Conservation (phyloP, 164 flowering plant species). For the Taxillus chinensis region DNA sequence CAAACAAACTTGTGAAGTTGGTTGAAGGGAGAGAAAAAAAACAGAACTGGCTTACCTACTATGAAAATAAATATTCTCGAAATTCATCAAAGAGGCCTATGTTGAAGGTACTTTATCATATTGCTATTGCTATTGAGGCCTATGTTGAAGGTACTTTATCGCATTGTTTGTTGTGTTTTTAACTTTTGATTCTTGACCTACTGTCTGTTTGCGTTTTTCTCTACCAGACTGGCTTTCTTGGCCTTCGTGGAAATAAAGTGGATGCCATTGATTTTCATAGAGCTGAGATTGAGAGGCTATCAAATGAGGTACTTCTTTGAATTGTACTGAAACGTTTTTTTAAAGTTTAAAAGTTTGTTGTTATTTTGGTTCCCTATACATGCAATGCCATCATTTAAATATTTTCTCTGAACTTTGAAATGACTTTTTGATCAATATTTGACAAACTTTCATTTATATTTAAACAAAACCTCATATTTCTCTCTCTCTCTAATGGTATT, state of each 20-base stretch:
- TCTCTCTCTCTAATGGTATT: no score
- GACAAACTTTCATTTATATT: no score
- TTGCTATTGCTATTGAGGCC: no score
- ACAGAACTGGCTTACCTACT: slow-evolving; percentile 64
- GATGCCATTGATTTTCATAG: slow-evolving; percentile 50
- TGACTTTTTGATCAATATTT: no score
- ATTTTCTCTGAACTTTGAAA: no score
- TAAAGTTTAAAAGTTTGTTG: neutral
- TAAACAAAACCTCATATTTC: no score
- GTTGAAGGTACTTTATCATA: slow-evolving; percentile 32
- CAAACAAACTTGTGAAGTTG: slow-evolving; percentile 51
- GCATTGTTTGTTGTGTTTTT: neutral
- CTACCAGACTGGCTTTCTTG: slow-evolving; percentile 58
- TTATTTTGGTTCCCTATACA: neutral
- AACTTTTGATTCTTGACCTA: neutral
- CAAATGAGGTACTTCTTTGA: slow-evolving; percentile 18
- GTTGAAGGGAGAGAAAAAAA: slow-evolving; percentile 38
- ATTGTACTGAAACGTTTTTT: neutral
- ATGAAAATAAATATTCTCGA: slow-evolving; percentile 38
- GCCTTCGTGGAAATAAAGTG: slow-evolving; percentile 45
- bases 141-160: slow-evolving; percentile 30
- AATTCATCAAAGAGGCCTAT: slow-evolving; percentile 32
- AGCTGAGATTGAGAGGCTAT: slow-evolving; percentile 42
- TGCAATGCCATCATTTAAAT: neutral
- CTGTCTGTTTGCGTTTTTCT: neutral